Base-by-base conservation (phyloP, 176 grass and related monocot genomes). In the Luzula sylvatica region DNA sequence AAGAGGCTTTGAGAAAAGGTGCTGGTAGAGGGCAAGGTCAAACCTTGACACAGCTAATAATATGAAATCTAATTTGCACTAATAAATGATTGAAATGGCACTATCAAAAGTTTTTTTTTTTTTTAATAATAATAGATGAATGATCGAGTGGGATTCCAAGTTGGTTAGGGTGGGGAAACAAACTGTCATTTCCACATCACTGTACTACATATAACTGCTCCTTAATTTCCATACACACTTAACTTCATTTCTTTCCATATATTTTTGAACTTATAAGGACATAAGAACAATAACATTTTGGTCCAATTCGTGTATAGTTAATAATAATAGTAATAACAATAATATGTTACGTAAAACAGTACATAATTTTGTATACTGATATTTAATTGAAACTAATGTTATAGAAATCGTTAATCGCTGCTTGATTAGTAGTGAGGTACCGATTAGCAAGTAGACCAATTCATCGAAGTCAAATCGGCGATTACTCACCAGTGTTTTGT, bases 161-260 rank as follows among this genome's bases (percentile, higher is more conserved):
- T 64, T 64, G 9, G 59, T 64, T 64, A 26, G 59, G 58, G 24
- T 64, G n/a, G 59, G 59, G 26, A 64, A 64, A 48, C 59, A 64
- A 64, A 48, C 59, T 64, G 59, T 64, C 59, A 20, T 32, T 64
- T 12, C 59, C 59, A 46, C 38, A 43, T 12, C 19, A 42, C 29
- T 39, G 13, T 60, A 9, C 9, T 39, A 19, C 26, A 20, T 24
- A 20, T 4, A 57, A 12, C 7, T 58, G 54, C 55, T 58, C 24
- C 25, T 26, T 7, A 20, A 19, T 21, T 50, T 20, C 2, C 16
- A 50, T 50, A 20, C 9, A 50, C 3, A 50, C 16, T 9, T 15
- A 14, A 46, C 7, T 46, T 47, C n/a, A 47, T 47, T 18, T 47
- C 44, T 47, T 6, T 17, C 15, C 44, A 18, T 47, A 17, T 4